Evolutionary conservation across 2,329 filamentous ascomycete species (phyloP).

Genomic region (Metarhizium brunneum): DNA sequence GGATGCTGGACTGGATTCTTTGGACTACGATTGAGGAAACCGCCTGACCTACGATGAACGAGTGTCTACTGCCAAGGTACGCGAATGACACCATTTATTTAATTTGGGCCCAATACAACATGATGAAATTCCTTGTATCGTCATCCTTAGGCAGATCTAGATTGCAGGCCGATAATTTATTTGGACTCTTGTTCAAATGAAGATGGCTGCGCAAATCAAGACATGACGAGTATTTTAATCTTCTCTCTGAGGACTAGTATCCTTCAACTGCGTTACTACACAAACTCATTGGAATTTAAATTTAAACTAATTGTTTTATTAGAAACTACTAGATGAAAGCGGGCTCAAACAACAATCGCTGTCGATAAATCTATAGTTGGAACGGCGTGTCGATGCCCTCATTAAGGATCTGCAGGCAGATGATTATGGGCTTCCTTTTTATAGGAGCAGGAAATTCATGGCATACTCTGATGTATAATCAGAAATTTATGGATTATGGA

Average conservation of each 20-base stretch:
- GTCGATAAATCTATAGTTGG: not conserved
- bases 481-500: not conserved
- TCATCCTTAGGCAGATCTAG: constrained; percentile 88
- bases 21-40: constrained; percentile 48
- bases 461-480: not conserved
- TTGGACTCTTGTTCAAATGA: constrained; percentile 14
- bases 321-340: not conserved
- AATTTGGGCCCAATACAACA: constrained; percentile 17
- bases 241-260: constrained; percentile 39
- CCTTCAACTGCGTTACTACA: not conserved
- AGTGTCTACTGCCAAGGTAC: constrained; percentile 3
- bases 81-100: constrained; percentile 16
- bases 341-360: not conserved
- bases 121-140: constrained; percentile 87
- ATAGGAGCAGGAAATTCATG: not conserved
- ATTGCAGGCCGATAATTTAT: constrained; percentile 23
- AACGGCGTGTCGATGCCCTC: not conserved
- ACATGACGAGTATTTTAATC: constrained; percentile 43
- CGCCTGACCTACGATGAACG: not conserved
- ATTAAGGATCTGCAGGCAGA: not conserved
- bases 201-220: constrained; percentile 22
- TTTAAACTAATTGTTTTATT: not conserved
- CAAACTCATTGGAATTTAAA: not conserved
- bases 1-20: constrained; percentile 47
- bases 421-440: not conserved